phyloP scores from a whole-genome alignment of 176 grass and related monocot species.

The Bolboschoenus planiculmis region DNA sequence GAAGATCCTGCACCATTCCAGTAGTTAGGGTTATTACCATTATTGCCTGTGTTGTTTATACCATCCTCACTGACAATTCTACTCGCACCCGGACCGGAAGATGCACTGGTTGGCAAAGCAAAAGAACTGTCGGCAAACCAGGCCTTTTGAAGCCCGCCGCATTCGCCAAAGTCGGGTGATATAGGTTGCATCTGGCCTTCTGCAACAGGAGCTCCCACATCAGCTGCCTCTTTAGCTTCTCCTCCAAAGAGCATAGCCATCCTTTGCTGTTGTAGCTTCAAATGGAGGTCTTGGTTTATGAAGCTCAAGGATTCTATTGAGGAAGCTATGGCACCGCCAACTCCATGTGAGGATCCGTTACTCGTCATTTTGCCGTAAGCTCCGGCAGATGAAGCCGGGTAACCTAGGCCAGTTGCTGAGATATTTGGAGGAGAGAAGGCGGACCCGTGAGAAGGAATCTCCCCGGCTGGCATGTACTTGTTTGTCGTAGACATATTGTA shows the following conservation, averaged over 20 bases:
- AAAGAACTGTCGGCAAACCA: conserved; percentile 27
- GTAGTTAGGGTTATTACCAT: conserved; percentile 15
- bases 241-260: conserved; percentile 53
- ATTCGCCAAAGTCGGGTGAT: background rate
- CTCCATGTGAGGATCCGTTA: conserved; percentile 2
- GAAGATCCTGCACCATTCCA: conserved; percentile 23
- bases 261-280: conserved; percentile 90
- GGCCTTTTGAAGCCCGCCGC: background rate
- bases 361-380: background rate
- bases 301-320: conserved; percentile 95
- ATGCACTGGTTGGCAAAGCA: background rate
- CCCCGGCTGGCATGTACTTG: conserved; percentile 52
- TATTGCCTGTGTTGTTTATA: conserved; percentile 14
- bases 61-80: background rate
- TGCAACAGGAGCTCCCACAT: background rate
- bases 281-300: conserved; percentile 97
- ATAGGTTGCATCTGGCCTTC: background rate
- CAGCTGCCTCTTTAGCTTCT: conserved; percentile 18
- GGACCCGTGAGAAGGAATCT: conserved; percentile 26
- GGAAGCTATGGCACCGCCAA: conserved; percentile 54
- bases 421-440: conserved; percentile 20
- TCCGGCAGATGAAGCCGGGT: background rate
- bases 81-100: background rate
- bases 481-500: conserved; percentile 14
- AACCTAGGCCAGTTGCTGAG: background rate